phyloP scores from a whole-genome alignment of 2,329 filamentous ascomycete species.

The Hymenoscyphus fructigenus region DNA sequence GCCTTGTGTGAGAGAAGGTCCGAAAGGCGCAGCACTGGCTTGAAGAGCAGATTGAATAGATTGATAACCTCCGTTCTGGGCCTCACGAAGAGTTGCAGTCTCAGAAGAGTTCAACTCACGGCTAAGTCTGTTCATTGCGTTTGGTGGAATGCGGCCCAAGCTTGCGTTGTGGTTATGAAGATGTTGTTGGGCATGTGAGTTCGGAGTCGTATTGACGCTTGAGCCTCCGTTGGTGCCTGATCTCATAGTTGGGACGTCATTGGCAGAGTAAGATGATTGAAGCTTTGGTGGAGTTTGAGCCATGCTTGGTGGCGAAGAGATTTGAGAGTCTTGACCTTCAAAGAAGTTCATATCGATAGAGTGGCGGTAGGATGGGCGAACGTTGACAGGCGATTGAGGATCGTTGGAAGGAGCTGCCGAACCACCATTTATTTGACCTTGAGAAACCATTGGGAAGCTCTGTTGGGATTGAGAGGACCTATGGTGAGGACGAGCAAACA shows the following conservation, averaged over 20 bases:
- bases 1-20: constrained; percentile 53
- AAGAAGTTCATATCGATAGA: constrained; percentile 55
- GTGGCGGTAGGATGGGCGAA: constrained; percentile 53
- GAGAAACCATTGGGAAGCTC: constrained; percentile 39
- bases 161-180: constrained; percentile 76
- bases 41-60: constrained; percentile 74
- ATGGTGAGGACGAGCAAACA: constrained; percentile 34
- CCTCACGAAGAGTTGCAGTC: constrained; percentile 40
- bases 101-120: constrained; percentile 57
- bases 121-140: constrained; percentile 65
- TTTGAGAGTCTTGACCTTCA: constrained; percentile 38
- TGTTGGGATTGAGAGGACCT: constrained; percentile 45
- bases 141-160: constrained; percentile 74
- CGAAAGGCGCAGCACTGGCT: constrained; percentile 76
- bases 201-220: constrained; percentile 39
- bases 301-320: constrained; percentile 47
- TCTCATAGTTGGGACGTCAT: constrained; percentile 85
- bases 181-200: constrained; percentile 59
- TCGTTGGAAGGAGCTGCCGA: constrained; percentile 38
- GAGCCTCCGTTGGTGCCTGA: constrained; percentile 37
- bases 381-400: constrained; percentile 47
- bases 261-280: constrained; percentile 86
- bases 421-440: constrained; percentile 36
- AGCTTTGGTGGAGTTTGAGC: constrained; percentile 69
- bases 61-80: constrained; percentile 50